Base-by-base conservation (phyloP, 495 filamentous ascomycete genomes). In the Hypoxylon trugodes region DNA sequence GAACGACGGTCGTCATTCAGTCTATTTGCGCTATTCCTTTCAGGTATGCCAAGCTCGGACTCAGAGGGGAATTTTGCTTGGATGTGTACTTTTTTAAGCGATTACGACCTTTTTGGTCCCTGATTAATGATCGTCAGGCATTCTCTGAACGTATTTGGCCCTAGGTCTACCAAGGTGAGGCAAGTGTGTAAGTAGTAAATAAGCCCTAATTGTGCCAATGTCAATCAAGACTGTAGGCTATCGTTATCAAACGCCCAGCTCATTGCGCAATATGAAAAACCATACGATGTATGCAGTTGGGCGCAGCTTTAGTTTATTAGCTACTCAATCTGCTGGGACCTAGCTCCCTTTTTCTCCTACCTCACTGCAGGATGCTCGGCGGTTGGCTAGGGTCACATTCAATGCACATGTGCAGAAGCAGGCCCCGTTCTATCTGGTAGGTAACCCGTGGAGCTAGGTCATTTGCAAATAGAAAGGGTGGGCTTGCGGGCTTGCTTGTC, bases 361-460 rank as follows among this genome's bases (percentile, higher is more conserved):
- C 30, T 38, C 42, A 35, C 35, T 43, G 42, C 40, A 58, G 41
- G 13, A 57, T 26, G 48, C 47, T 53, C 16, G 48, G 64, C 48
- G 53, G 54, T 58, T 67, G 47, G 57, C 58, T 54, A 10, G 36
- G 60, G 57, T 67, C 47, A 32, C 64, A 67, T 61, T 53, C 5
- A 58, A 54, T 52, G 47, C 57, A 58, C 51, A 50, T 57, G 53
- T 35, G 40, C 28, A 58, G 40, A 61, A 49, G 58, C 26, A 59
- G 53, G 47, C 35, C 48, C 41, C 28, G 42, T 48, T 61, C 51
- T 61, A 59, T 49, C 10, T 30, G n/a, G 24, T 55, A 59, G 61
- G 61, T 41, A 58, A 59, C 48, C 33, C 41, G 61, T 59, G 45
- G 40, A 60, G 62, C 55, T 55, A 66, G 56, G 56, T 66, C 62